Base-by-base conservation (phyloP, 2,329 filamentous ascomycete genomes). In the Alternaria arbusti region DNA sequence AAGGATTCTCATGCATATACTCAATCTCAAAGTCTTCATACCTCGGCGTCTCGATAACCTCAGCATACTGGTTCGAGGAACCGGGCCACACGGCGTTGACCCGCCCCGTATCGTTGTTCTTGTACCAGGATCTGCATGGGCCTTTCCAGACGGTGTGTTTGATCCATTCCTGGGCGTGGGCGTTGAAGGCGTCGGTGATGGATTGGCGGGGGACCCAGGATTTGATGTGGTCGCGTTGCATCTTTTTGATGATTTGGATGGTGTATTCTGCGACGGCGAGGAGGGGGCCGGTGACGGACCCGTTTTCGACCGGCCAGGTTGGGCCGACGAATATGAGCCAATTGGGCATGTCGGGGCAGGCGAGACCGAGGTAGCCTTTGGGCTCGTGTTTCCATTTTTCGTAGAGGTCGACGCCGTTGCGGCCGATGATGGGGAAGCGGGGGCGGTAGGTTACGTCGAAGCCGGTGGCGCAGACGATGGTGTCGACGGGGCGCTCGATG, bases 71-170 rank as follows among this genome's bases (percentile, higher is more conserved):
- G 45, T 86, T 79, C 0, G 81, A 83, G 4, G 79, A 82, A 4
- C 85, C 86, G 0, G 85, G 85, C 81, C 82, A 87, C 2, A 87
- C 76, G 4, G 84, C 75, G 22, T 78, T 78, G 22, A 80, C 74
- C 5, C 76, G 71, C 2, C 76, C 77, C 1, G 77, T 79, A 0
- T 76, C 70, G 28, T 80, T 78, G 69, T 86, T 80, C 69, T 82
- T 82, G 72, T 84, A 84, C 82, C 82, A 84, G 1, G 70, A 69
- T 46, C 82, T 77, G 59, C 83, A 84, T 6, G 80, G 75, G 23
- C 81, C 78, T 59, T 82, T 83, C 82, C 82, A 86, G 8, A 85
- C 83, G 0, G 83, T 85, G 61, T 84, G 80, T 68, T 82, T 84
- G 67, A 84, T 78, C 81, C 81, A 85, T 60, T 83, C 81, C 67